A percentile compares a stretch with the other conserved stretches of the same genome.
phyloP scores from a whole-genome alignment of 768 basidiomycete genomes.

The Rhizopogon vesiculosus region DNA sequence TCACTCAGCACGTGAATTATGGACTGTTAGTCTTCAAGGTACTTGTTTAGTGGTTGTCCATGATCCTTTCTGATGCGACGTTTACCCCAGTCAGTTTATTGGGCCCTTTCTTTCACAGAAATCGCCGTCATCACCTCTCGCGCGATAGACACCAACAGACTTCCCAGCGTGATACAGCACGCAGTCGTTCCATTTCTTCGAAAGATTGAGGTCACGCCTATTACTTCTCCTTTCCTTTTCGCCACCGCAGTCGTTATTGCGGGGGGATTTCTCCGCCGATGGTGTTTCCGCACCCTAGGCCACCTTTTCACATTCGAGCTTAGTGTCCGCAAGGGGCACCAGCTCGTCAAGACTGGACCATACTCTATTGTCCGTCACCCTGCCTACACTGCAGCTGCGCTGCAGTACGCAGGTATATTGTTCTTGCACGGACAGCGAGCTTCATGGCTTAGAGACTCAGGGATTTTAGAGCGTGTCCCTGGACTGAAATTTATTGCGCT shows the following conservation, averaged over 20 bases:
- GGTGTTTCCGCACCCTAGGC: slow-evolving; percentile 22
- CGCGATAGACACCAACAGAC: background rate
- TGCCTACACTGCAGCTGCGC: slow-evolving; percentile 16
- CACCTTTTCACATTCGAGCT: slow-evolving; percentile 25
- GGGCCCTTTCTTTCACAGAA: background rate
- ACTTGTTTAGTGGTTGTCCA: background rate
- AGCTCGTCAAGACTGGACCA: slow-evolving; percentile 24
- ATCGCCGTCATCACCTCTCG: background rate
- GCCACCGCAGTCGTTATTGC: slow-evolving; percentile 12
- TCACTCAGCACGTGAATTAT: background rate
- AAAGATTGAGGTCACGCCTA: background rate
- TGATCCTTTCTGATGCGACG: background rate
- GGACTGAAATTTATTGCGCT: background rate
- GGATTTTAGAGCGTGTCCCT: slow-evolving; percentile 2
- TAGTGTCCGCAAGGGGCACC: slow-evolving; percentile 17
- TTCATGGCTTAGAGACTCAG: slow-evolving; percentile 13
- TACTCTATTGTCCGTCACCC: slow-evolving; percentile 27
- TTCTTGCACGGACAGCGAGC: slow-evolving; percentile 1
- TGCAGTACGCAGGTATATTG: slow-evolving; percentile 5
- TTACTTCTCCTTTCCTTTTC: slow-evolving; percentile 11
- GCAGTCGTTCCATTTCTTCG: background rate
- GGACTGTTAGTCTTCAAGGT: background rate
- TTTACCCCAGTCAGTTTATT: slow-evolving; percentile 1
- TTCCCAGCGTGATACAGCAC: background rate
- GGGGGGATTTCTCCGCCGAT: slow-evolving; percentile 18